Conservation (phyloP, 371 early-diverging fungal genomes). For the Rhizopus arrhizus region DNA sequence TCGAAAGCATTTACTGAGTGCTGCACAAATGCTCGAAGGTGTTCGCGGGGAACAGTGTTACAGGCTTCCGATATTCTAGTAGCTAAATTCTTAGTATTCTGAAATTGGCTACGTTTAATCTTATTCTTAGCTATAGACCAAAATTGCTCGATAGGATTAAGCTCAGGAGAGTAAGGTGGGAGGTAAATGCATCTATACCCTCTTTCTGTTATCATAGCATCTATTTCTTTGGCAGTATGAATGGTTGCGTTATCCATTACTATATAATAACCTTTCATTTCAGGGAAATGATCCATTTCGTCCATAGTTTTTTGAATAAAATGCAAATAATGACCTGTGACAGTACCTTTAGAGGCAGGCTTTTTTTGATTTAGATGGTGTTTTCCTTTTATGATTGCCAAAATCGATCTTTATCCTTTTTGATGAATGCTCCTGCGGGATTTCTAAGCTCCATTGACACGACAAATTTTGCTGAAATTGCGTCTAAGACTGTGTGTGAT, state of each 20-base stretch:
- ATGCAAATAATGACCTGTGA: conserved; percentile 22
- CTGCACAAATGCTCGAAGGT: conserved; percentile 15
- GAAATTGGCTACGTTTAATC: conserved; percentile 25
- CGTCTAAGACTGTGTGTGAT: conserved; percentile 16
- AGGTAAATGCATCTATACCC: conserved; percentile 16
- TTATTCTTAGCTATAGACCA: conserved; percentile 30
- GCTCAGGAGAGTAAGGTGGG: conserved; percentile 13
- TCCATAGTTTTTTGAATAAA: too few species aligned
- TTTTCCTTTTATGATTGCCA: conserved; percentile 8
- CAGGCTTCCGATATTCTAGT: conserved; percentile 21
- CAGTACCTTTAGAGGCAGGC: neutral
- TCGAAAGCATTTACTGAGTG: conserved; percentile 13
- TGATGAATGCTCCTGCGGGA: neutral
- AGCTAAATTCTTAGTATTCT: conserved; percentile 9
- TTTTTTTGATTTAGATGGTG: neutral
- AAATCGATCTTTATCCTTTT: conserved; percentile 6
- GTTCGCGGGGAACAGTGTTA: conserved; percentile 7
- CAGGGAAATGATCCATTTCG: too few species aligned
- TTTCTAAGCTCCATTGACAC: conserved; percentile 5
- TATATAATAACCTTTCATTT: too few species aligned
- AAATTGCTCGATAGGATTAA: conserved; percentile 16
- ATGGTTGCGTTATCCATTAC: too few species aligned
- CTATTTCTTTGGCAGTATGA: conserved; percentile 16
- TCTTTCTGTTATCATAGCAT: conserved; percentile 12
- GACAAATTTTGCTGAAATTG: conserved; percentile 9